Percentiles rank a stretch among this genome's conserved stretches.
Evolutionary conservation across 2,329 filamentous ascomycete genomes (phyloP).

Genomic region (Pyrenophora graminea): DNA sequence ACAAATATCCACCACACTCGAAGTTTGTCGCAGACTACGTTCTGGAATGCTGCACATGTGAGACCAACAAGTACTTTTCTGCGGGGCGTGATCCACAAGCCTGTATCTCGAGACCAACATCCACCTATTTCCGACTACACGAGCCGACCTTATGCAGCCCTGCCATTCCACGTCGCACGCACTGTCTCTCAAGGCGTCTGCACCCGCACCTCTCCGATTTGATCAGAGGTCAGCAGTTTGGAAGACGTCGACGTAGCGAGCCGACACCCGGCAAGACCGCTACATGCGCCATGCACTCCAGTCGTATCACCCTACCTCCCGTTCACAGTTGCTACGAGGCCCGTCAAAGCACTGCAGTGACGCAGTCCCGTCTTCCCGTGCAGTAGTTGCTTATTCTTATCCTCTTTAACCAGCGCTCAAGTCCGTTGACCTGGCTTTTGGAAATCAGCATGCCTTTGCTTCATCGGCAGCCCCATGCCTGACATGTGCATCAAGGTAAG

Average conservation of each 20-base stretch:
- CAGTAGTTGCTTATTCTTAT: constrained; percentile 6
- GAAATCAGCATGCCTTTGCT: constrained; percentile 8
- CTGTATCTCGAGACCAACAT: constrained; percentile 4
- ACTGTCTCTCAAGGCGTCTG: neutral
- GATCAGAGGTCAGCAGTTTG: constrained; percentile 7
- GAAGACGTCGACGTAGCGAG: constrained; percentile 10
- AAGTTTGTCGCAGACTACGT: neutral
- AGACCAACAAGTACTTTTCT: neutral
- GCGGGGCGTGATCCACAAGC: constrained; percentile 2
- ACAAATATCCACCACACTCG: neutral
- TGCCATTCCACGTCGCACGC: neutral
- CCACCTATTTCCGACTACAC: constrained; percentile 14
- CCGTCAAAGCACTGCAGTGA: constrained; percentile 2
- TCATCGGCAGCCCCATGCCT: constrained; percentile 9
- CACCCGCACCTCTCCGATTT: neutral
- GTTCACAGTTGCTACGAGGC: constrained; percentile 6
- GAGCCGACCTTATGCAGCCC: constrained; percentile 9
- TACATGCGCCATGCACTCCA: constrained; percentile 7
- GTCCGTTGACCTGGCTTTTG: constrained; percentile 28
- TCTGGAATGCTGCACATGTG: neutral
- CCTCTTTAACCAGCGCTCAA: constrained; percentile 24
- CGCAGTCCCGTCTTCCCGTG: constrained; percentile 8
- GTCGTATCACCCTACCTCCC: constrained; percentile 10
- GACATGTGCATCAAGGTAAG: constrained; percentile 17
- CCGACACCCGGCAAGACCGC: constrained; percentile 10